Base-by-base conservation (phyloP, 768 basidiomycete species). In the Lentinula detonsa region DNA sequence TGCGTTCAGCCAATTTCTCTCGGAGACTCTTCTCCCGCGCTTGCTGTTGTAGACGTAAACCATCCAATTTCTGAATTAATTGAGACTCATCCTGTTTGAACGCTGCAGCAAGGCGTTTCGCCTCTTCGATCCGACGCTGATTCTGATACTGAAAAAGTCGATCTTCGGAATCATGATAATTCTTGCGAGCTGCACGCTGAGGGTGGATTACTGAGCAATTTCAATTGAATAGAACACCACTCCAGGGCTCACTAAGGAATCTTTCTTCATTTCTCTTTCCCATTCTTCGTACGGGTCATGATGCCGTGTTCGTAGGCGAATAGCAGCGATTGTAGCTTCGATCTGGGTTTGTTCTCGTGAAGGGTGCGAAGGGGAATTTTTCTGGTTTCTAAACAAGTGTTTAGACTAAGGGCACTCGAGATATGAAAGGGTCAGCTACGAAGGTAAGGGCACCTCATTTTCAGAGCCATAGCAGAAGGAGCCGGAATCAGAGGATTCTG, bases 201-300 rank as follows among this genome's bases (percentile, higher is more conserved):
- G 35, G 34, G 37, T 45, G 50, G 33, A 57, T n/a, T 37, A 46
- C 34, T 58, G 10, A 43, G 43, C 28, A 60, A 35, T 15, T 45
- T 43, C 31, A 8, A 4, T 35, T 18, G 11, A 1, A 16, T 16
- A 3, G 5, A 15, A n/a, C 13, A 18, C 33, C 33, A 35, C 11
- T 54, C 16, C 8, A n/a, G 7, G 7, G 73, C 81, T 61, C 67
- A 83, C 81, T 63, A 81, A 79, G 28, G 82, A 78, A 66, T 83
- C 80, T 67, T 75, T 76, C 50, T 80, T 74, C 61, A 79, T 78
- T 62, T 78, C 71, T 60, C 76, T 75, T 69, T 83, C 78, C 82
- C 83, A 84, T 66, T 83, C 80, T 69, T 83, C 82, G 62, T 83
- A 84, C 60, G 81, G 81, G 63, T 84, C 82, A 63, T 78, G 73